Percentiles rank a stretch among this genome's conserved stretches.
Evolutionary conservation across 148 eudicot species (phyloP).

Genomic region (Agrostemma githago): DNA sequence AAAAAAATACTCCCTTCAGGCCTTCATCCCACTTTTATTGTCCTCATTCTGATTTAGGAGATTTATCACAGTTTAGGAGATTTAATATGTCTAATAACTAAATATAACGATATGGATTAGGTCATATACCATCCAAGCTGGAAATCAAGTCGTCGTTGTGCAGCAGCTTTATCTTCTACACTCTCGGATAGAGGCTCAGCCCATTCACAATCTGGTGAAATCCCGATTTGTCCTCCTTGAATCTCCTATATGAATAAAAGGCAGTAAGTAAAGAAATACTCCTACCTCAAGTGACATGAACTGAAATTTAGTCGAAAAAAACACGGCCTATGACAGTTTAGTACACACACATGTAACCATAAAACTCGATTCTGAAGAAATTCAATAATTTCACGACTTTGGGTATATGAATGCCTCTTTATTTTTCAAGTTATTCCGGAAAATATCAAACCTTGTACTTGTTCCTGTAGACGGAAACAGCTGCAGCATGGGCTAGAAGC

Average conservation of each 20-base stretch:
- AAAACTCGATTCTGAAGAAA: background rate
- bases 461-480: constrained; percentile 52
- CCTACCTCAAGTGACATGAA: background rate
- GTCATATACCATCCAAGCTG: constrained; percentile 70
- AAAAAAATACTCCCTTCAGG: too few relatives aligned
- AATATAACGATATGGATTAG: constrained; percentile 4
- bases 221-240: constrained; percentile 74
- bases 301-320: background rate
- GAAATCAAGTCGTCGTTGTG: constrained; percentile 75
- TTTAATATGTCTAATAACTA: too few relatives aligned
- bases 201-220: constrained; percentile 86
- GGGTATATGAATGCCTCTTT: background rate
- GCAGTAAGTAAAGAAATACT: background rate
- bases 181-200: constrained; percentile 65
- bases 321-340: background rate
- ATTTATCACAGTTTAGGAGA: too few relatives aligned
- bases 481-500: constrained; percentile 74
- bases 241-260: constrained; percentile 33
- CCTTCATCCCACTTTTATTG: too few relatives aligned
- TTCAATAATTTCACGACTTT: background rate
- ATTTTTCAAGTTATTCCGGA: constrained; percentile 6
- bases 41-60: too few relatives aligned
- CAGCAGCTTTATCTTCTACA: constrained; percentile 61
- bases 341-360: background rate
- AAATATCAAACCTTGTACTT: constrained; percentile 52